Evolutionary conservation across 2,329 filamentous ascomycete species (phyloP).

Genomic region (Endothia cerciana): DNA sequence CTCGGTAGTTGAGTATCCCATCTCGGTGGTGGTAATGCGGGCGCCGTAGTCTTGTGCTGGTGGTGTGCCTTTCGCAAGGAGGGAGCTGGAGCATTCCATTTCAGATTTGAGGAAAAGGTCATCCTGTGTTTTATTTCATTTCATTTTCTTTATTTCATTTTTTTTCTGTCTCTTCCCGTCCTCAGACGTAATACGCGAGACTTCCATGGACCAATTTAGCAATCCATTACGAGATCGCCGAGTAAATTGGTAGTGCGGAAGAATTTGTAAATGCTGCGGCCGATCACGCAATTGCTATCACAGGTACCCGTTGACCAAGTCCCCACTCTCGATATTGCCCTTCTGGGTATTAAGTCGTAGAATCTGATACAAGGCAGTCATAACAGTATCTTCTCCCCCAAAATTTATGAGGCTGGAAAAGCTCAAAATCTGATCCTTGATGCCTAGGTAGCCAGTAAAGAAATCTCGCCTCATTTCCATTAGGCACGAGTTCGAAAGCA

Average conservation of each 20-base stretch:
- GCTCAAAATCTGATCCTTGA: too few relatives aligned
- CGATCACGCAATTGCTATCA: slow-evolving; percentile 6
- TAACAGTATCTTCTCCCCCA: too few relatives aligned
- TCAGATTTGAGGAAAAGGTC: background rate
- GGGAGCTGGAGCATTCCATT: background rate
- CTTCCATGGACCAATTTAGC: background rate
- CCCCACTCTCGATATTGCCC: background rate
- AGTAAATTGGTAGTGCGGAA: background rate
- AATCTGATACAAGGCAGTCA: background rate
- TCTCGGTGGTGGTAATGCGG: background rate
- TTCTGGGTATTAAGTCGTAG: background rate
- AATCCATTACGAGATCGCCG: slow-evolving; percentile 5
- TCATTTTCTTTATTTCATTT: too few relatives aligned
- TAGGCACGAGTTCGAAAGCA: too few relatives aligned
- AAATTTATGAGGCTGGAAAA: too few relatives aligned
- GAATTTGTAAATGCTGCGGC: background rate
- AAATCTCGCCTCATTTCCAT: too few relatives aligned
- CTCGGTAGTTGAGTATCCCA: background rate
- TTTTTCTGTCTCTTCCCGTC: background rate
- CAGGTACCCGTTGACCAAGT: background rate
- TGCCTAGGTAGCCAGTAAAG: too few relatives aligned
- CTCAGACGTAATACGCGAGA: background rate
- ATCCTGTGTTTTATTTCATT: background rate
- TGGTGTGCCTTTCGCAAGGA: background rate
- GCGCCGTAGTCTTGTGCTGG: slow-evolving; percentile 6